Conservation (phyloP, 331 rosid genomes). For the Acacia concinna region DNA sequence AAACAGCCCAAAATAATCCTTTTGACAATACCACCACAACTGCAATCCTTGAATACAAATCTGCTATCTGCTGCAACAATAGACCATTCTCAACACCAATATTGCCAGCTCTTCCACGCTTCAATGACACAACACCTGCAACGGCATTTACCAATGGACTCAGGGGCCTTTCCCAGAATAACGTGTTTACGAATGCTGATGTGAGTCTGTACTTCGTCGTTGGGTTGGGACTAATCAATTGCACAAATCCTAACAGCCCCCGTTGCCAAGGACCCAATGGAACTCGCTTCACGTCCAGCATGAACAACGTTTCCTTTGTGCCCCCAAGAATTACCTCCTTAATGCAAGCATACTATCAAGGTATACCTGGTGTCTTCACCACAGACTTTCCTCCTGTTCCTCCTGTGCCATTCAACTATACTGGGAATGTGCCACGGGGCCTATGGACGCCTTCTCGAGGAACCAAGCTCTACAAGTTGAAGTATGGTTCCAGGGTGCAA, state of each 20-base stretch:
- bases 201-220: not conserved
- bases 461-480: constrained; percentile 9
- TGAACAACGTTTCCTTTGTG: constrained; percentile 13
- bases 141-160: constrained; percentile 1
- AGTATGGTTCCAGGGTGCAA: constrained; percentile 8
- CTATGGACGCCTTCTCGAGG: constrained; percentile 6
- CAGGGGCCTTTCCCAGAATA: not conserved
- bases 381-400: constrained; percentile 12
- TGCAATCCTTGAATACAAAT: constrained; percentile 19
- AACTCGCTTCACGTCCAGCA: not conserved
- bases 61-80: not conserved
- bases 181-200: not conserved
- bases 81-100: not conserved
- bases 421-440: constrained; percentile 13
- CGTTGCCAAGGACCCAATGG: constrained; percentile 18
- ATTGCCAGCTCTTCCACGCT: not conserved
- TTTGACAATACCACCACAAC: constrained; percentile 18
- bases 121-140: constrained; percentile 3
- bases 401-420: constrained; percentile 1
- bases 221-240: constrained; percentile 12
- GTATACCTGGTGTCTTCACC: not conserved
- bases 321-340: not conserved
- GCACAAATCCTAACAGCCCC: constrained; percentile 24
- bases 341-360: constrained; percentile 11
- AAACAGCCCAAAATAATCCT: not conserved